Conservation (phyloP, 176 grass and related monocot genomes). For the Oryza glaberrima region DNA sequence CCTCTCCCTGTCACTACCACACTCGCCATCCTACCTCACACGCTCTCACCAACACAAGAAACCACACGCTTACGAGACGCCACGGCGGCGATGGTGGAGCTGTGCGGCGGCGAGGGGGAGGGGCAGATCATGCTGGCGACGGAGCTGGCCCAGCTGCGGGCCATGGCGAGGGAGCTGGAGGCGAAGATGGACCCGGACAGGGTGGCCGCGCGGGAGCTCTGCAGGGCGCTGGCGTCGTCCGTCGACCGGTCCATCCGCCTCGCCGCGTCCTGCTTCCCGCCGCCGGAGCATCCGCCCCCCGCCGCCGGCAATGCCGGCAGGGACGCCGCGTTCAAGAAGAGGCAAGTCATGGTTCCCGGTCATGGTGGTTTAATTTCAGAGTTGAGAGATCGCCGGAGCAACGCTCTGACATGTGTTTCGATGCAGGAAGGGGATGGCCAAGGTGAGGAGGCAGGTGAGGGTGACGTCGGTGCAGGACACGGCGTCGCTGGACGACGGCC, state of each 20-base stretch:
- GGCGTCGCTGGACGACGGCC: slow-evolving; percentile 56
- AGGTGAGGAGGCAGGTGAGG: slow-evolving; percentile 52
- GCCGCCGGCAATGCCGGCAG: slow-evolving; percentile 14
- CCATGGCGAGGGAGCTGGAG: slow-evolving; percentile 64
- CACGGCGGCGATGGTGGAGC: not conserved
- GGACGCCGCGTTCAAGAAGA: slow-evolving; percentile 57
- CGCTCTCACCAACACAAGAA: not conserved
- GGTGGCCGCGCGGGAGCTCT: slow-evolving; percentile 30
- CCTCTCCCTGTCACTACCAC: not conserved
- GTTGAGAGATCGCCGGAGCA: not conserved
- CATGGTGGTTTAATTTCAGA: not conserved
- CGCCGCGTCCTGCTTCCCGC: slow-evolving; percentile 8
- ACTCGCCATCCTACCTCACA: not conserved
- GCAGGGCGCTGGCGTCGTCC: slow-evolving; percentile 48
- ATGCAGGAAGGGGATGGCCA: slow-evolving; percentile 58
- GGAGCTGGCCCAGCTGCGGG: slow-evolving; percentile 61
- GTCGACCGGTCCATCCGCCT: slow-evolving; percentile 66
- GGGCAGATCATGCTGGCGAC: slow-evolving; percentile 38
- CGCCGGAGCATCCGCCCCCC: slow-evolving; percentile 20
- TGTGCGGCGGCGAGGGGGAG: slow-evolving; percentile 22
- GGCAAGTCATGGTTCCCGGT: not conserved
- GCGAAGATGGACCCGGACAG: slow-evolving; percentile 40
- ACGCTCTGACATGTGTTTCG: not conserved
- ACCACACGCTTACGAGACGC: not conserved
- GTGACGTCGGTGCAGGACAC: slow-evolving; percentile 49